Conservation (phyloP, 371 early-diverging fungal species). For the Polyrhizophydium stewartii region DNA sequence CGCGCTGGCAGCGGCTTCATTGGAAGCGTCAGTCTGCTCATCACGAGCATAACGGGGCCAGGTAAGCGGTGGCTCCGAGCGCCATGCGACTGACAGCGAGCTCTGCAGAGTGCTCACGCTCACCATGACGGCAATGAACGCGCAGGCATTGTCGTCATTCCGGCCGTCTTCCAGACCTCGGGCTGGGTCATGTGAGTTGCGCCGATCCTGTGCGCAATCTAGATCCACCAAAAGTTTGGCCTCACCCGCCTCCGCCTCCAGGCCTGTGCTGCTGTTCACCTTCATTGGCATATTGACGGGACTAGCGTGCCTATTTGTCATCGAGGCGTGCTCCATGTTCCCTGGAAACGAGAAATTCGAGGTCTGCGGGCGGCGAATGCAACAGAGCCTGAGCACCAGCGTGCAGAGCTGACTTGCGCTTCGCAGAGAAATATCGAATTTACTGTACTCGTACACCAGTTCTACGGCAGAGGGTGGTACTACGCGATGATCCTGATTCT, state of each 20-base stretch:
- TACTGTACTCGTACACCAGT: constrained; percentile 48
- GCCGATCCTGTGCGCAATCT: neutral
- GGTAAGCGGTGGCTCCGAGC: constrained; percentile 8
- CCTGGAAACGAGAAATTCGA: constrained; percentile 45
- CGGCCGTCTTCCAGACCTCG: constrained; percentile 29
- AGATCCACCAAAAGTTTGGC: no score
- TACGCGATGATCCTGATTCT: constrained; percentile 40
- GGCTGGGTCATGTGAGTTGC: constrained; percentile 44
- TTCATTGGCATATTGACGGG: constrained; percentile 29
- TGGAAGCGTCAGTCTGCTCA: constrained; percentile 33
- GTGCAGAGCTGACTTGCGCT: neutral
- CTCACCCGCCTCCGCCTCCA: no score
- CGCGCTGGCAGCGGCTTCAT: constrained; percentile 33
- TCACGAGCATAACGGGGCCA: constrained; percentile 38
- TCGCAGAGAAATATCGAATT: constrained; percentile 40
- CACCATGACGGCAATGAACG: neutral
- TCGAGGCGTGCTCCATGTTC: constrained; percentile 41
- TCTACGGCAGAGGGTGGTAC: constrained; percentile 43
- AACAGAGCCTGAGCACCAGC: neutral
- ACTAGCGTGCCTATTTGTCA: constrained; percentile 34
- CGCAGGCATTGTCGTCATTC: constrained; percentile 28
- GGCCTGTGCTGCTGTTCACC: constrained; percentile 32
- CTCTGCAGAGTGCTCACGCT: constrained; percentile 5
- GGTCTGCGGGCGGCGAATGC: constrained; percentile 13
- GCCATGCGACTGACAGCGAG: neutral